These are phyloP conservation scores for Debaryomyces nepalensis DNA, from an alignment of 1,139 yeast genomes.

Conservation along the genomic window DNA sequence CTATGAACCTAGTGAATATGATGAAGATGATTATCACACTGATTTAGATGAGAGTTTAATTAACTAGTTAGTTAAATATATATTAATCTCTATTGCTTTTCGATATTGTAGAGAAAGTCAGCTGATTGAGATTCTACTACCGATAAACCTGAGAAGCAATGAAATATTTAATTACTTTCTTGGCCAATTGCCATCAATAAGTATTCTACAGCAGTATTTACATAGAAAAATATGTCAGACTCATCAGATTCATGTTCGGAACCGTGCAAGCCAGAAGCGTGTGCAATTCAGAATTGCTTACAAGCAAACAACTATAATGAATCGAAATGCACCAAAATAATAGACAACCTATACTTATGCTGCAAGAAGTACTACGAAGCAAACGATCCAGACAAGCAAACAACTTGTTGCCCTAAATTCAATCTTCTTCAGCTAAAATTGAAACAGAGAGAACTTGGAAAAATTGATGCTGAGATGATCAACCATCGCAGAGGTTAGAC, in stretches of 20 bases:
- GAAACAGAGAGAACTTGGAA: slow-evolving; percentile 57
- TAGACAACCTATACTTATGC: slow-evolving; percentile 64
- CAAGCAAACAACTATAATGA: slow-evolving; percentile 59
- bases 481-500: slow-evolving; percentile 17
- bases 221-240: background rate
- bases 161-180: background rate
- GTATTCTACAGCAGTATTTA: background rate
- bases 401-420: slow-evolving; percentile 71
- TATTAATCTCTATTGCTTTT: slow-evolving; percentile 3
- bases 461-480: slow-evolving; percentile 55
- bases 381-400: slow-evolving; percentile 56
- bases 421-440: slow-evolving; percentile 58
- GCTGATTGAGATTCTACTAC: slow-evolving; percentile 10
- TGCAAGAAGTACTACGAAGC: slow-evolving; percentile 58
- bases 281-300: slow-evolving; percentile 71
- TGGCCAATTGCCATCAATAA: background rate
- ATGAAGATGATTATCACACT: slow-evolving; percentile 53
- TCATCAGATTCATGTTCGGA: slow-evolving; percentile 26
- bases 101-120: slow-evolving; percentile 5
- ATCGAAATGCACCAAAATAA: slow-evolving; percentile 60
- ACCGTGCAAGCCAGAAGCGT: slow-evolving; percentile 70
- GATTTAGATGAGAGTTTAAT: slow-evolving; percentile 38
- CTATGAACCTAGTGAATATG: slow-evolving; percentile 53
- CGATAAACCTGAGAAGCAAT: background rate
- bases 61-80: slow-evolving; percentile 8